These are phyloP conservation scores for Penicillium sp. DNA, from an alignment of 2,329 filamentous ascomycete genomes.

Conservation along the genomic window DNA sequence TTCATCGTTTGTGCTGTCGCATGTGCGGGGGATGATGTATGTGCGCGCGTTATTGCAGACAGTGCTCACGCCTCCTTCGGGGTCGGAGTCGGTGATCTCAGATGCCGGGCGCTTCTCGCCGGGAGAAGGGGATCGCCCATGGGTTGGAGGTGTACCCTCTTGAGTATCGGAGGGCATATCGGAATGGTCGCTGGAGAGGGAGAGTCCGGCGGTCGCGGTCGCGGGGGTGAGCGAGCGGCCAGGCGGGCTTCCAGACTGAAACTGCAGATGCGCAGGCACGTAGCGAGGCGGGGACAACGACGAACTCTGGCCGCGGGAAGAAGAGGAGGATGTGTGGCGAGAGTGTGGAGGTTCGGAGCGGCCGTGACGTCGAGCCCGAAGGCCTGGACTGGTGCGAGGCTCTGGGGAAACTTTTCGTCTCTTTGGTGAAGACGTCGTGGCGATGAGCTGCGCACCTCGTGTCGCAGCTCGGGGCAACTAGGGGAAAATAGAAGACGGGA, in stretches of 20 bases:
- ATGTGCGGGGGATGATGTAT: slow-evolving; percentile 21
- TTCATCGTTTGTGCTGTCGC: slow-evolving; percentile 34
- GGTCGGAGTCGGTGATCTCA: slow-evolving; percentile 32
- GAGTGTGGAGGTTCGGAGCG: slow-evolving; percentile 27
- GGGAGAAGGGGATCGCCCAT: slow-evolving; percentile 35
- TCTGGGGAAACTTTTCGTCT: slow-evolving; percentile 49
- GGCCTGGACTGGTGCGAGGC: slow-evolving; percentile 43
- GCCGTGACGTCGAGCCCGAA: slow-evolving; percentile 39
- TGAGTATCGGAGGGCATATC: slow-evolving; percentile 46
- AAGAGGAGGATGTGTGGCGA: slow-evolving; percentile 28
- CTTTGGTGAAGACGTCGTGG: slow-evolving; percentile 53
- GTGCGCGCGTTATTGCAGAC: slow-evolving; percentile 13
- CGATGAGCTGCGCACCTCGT: slow-evolving; percentile 46
- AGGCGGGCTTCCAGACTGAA: slow-evolving; percentile 42
- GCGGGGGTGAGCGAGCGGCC: slow-evolving; percentile 45
- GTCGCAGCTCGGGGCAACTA: slow-evolving; percentile 45
- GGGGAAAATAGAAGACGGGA: slow-evolving; percentile 4
- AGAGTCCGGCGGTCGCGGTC: slow-evolving; percentile 54
- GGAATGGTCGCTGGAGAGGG: slow-evolving; percentile 48
- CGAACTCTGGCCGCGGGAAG: slow-evolving; percentile 29
- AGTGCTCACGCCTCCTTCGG: slow-evolving; percentile 26
- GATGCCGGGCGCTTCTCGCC: slow-evolving; percentile 39
- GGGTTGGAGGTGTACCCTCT: slow-evolving; percentile 26
- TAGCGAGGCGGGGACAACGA: slow-evolving; percentile 45
- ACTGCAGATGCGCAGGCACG: slow-evolving; percentile 58